Conservation (phyloP, 2,329 filamentous ascomycete species). For the Exophiala calicioides region DNA sequence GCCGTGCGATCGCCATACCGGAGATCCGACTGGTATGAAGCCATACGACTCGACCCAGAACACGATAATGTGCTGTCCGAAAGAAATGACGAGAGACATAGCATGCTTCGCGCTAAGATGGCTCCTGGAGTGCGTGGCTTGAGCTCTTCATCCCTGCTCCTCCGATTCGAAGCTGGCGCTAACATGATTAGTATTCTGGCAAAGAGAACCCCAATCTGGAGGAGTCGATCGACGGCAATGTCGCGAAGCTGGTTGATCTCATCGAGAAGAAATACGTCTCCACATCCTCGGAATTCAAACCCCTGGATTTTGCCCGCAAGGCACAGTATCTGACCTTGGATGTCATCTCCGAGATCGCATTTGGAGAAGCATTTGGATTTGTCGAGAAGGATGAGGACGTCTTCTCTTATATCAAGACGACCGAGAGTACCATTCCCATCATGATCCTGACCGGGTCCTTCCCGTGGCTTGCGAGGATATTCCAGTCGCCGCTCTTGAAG, state of each 20-base stretch:
- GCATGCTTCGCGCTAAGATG: constrained; percentile 17
- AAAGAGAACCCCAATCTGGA: constrained; percentile 26
- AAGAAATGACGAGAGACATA: constrained; percentile 16
- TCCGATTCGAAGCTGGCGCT: not conserved
- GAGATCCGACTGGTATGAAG: constrained; percentile 15
- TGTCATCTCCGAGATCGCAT: constrained; percentile 22
- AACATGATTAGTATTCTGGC: constrained; percentile 13
- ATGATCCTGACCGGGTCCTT: constrained; percentile 24
- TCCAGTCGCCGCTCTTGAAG: constrained; percentile 19
- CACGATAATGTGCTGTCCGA: constrained; percentile 21
- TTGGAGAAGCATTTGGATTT: constrained; percentile 24
- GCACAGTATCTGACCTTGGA: constrained; percentile 26
- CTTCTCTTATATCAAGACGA: constrained; percentile 19
- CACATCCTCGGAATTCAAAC: constrained; percentile 6
- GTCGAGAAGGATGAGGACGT: constrained; percentile 22
- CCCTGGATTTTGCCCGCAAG: constrained; percentile 21
- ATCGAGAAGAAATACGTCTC: constrained; percentile 16
- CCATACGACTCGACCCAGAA: constrained; percentile 14
- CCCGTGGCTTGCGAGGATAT: constrained; percentile 21
- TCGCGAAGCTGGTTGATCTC: constrained; percentile 16
- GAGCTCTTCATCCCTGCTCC: not conserved
- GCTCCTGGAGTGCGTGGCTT: constrained; percentile 12
- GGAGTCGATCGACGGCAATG: constrained; percentile 13
- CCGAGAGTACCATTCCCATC: constrained; percentile 17
- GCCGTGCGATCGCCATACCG: constrained; percentile 13